Percentiles rank a stretch among this genome's conserved stretches.
These are phyloP conservation scores for Talaromyces sp. DNA, from an alignment of 2,329 filamentous ascomycete genomes.

Conservation along the genomic window DNA sequence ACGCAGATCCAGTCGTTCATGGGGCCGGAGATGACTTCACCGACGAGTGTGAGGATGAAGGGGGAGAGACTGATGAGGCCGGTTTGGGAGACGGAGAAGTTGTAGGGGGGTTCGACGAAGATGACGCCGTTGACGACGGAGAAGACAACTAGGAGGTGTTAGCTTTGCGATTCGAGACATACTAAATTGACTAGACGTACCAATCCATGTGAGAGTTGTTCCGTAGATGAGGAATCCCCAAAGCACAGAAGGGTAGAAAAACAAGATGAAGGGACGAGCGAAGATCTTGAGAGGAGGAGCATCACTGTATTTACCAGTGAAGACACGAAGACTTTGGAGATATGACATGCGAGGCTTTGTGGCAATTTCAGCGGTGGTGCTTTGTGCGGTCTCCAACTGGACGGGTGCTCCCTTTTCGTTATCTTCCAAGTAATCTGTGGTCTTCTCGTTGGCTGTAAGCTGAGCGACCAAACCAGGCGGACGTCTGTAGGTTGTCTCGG, in stretches of 20 bases:
- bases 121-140: constrained; percentile 16
- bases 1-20: constrained; percentile 18
- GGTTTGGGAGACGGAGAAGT: constrained; percentile 15
- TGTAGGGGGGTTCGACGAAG: constrained; percentile 16
- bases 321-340: constrained; percentile 6
- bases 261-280: constrained; percentile 12
- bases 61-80: constrained; percentile 13
- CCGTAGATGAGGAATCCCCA: constrained; percentile 13
- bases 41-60: constrained; percentile 13
- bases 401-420: neutral
- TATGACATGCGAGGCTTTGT: constrained; percentile 1
- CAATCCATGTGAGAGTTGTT: constrained; percentile 11
- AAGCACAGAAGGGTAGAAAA: constrained; percentile 15
- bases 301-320: constrained; percentile 1
- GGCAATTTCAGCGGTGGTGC: neutral
- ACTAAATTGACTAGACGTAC: neutral
- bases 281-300: constrained; percentile 10
- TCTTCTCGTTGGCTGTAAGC: neutral
- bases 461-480: neutral
- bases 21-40: constrained; percentile 15
- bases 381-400: neutral
- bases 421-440: neutral
- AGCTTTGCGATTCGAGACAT: too few species aligned
- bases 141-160: constrained; percentile 8
- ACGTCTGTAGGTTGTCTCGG: constrained; percentile 11